phyloP scores from a whole-genome alignment of 768 basidiomycete species.

The Tylopilus balloui region DNA sequence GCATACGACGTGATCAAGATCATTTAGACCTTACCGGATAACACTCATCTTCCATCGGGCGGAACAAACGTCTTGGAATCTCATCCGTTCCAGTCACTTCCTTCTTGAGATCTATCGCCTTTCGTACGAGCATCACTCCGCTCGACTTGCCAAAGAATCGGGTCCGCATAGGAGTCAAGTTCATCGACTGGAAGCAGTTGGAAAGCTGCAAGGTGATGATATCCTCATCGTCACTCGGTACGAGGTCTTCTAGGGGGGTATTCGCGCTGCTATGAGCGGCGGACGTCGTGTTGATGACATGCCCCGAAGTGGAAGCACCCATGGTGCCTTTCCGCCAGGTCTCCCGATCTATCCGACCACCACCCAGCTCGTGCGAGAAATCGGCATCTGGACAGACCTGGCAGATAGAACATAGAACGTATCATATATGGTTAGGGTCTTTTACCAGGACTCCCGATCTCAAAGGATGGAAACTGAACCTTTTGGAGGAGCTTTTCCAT shows the following conservation, averaged over 20 bases:
- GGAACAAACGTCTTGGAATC: slow-evolving; percentile 1
- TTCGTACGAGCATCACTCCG: slow-evolving; percentile 37
- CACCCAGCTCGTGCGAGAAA: slow-evolving; percentile 54
- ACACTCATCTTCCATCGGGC: background rate
- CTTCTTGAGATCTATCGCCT: slow-evolving; percentile 55
- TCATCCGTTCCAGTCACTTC: slow-evolving; percentile 44
- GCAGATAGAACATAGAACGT: background rate
- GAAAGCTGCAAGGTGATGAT: slow-evolving; percentile 21
- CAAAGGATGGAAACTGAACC: slow-evolving; percentile 30
- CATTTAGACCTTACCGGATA: slow-evolving; percentile 26
- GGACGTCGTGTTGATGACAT: slow-evolving; percentile 14
- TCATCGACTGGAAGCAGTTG: slow-evolving; percentile 23
- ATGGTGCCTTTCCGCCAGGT: slow-evolving; percentile 27
- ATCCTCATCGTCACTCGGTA: slow-evolving; percentile 29
- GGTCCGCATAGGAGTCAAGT: slow-evolving; percentile 1
- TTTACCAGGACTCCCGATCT: background rate
- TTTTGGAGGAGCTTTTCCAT: slow-evolving; percentile 58
- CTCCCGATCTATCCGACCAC: slow-evolving; percentile 36
- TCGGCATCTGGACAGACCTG: slow-evolving; percentile 66
- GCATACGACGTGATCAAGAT: background rate
- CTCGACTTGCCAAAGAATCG: slow-evolving; percentile 42
- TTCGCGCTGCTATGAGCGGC: slow-evolving; percentile 3
- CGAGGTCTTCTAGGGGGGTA: slow-evolving; percentile 18
- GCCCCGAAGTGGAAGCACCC: slow-evolving; percentile 8
- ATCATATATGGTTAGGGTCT: background rate